Base-by-base conservation (phyloP, 2,329 filamentous ascomycete species). In the Metarhizium guizhouense region DNA sequence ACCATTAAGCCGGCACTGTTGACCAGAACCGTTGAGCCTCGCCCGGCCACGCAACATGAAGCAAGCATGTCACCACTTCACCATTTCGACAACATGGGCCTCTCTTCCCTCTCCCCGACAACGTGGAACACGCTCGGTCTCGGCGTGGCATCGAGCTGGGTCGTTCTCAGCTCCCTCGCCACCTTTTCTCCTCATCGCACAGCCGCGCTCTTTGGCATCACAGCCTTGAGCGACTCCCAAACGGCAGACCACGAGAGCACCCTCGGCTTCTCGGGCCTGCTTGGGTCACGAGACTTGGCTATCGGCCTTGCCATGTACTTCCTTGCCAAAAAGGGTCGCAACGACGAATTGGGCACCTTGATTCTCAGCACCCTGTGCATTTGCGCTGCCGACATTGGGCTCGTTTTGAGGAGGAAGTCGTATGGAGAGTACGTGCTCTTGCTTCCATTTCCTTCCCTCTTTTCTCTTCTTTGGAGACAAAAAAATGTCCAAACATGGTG, bases 61-160 rank as follows among this genome's bases (percentile, higher is more conserved):
- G 25, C 25, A 25, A 25, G 25, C 25, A 25, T 25, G 25, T 25
- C 25, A 25, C 1, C 25, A 25, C 25, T 25, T 25, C 25, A 25
- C 1, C 25, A 25, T 25, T 25, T 25, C 1, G 25, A 25, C 32
- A 34, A 20, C 13, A 51, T 51, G 48, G 13, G n/a, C 18, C 18
- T 47, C 43, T 47, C 43, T 6, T 47, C 51, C 18, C n/a, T 59
- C 18, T 58, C 57, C 11, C 14, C 51, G 7, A 52, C 59, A 3
- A 59, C 61, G 4, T 63, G 60, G 60, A 62, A 58, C 49, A 40
- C 56, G 0, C 57, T 62, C 11, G 61, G 61, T 3, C 53, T 63
- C 3, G 58, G 60, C n/a, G 59, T 62, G 3, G 61, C 60, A 6
- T 51, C 47, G 13, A 51, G 55, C 13, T 63, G 57, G 54, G 47